Conservation (phyloP, 345 rosid genomes). For the Eucalyptus erythrocorys region DNA sequence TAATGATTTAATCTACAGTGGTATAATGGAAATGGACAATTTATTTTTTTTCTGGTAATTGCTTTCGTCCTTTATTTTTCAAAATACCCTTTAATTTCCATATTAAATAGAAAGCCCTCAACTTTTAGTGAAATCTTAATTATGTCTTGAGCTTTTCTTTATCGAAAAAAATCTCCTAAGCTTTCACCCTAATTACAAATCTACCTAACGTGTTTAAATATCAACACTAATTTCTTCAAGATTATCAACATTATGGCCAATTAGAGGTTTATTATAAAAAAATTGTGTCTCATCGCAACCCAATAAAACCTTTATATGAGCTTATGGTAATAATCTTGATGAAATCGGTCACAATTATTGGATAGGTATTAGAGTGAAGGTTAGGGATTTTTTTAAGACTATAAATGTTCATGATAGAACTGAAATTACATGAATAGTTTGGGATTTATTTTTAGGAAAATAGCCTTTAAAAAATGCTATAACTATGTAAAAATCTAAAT, state of each 20-base stretch:
- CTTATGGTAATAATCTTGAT: not conserved
- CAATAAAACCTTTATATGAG: no score
- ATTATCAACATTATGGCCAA: not conserved
- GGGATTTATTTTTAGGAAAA: not conserved
- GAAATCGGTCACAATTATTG: fast-evolving
- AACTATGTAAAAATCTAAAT: not conserved
- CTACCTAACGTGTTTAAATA: not conserved
- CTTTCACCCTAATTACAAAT: not conserved
- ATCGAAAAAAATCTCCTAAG: not conserved
- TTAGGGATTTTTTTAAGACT: not conserved
- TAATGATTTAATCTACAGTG: not conserved
- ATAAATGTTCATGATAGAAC: fast-evolving
- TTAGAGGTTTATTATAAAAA: not conserved
- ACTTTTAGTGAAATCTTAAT: not conserved
- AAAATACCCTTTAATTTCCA: not conserved
- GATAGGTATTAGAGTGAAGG: not conserved
- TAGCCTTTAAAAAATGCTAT: not conserved
- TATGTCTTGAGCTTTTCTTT: not conserved
- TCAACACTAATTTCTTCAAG: not conserved
- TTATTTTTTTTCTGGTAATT: not conserved
- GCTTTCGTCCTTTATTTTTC: not conserved
- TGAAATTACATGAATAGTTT: not conserved
- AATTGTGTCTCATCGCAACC: not conserved
- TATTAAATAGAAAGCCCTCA: not conserved
- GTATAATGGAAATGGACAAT: not conserved